Evolutionary conservation across 2,329 filamentous ascomycete species (phyloP).

Genomic region (Xylariomycetidae sp.): DNA sequence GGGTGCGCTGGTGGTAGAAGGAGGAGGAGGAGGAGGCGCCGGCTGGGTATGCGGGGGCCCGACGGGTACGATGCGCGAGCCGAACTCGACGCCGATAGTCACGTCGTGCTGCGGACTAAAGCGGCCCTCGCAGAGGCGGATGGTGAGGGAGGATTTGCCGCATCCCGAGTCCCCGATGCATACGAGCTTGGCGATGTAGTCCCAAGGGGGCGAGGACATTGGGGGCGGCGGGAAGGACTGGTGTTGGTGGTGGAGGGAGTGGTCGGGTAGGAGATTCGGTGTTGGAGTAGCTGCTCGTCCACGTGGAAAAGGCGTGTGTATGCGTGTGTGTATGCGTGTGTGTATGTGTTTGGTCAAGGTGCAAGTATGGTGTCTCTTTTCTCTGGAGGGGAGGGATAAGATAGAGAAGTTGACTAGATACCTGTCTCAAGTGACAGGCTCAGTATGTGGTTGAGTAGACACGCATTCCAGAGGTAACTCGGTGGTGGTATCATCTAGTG

Average conservation of each 20-base stretch:
- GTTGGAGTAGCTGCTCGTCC: too few species aligned
- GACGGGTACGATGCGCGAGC: constrained; percentile 86
- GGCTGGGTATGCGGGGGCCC: constrained; percentile 67
- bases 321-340: too few species aligned
- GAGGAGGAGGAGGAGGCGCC: constrained; percentile 34
- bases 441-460: too few species aligned
- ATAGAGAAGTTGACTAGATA: too few species aligned
- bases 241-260: constrained; percentile 2
- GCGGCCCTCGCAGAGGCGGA: constrained; percentile 92
- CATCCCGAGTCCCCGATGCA: constrained; percentile 96
- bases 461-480: too few species aligned
- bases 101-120: constrained; percentile 95
- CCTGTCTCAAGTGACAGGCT: too few species aligned
- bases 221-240: constrained; percentile 8
- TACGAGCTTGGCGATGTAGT: constrained; percentile 98
- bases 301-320: too few species aligned
- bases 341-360: too few species aligned
- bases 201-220: constrained; percentile 74
- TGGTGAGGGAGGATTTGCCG: constrained; percentile 90
- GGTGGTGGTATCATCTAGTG: too few species aligned
- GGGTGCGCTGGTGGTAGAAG: constrained; percentile 9
- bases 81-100: constrained; percentile 95
- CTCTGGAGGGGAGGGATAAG: too few species aligned
- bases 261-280: too few species aligned
- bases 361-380: too few species aligned